These are phyloP conservation scores for Lactifluus piperatus DNA, from an alignment of 768 basidiomycete species.

Conservation along the genomic window DNA sequence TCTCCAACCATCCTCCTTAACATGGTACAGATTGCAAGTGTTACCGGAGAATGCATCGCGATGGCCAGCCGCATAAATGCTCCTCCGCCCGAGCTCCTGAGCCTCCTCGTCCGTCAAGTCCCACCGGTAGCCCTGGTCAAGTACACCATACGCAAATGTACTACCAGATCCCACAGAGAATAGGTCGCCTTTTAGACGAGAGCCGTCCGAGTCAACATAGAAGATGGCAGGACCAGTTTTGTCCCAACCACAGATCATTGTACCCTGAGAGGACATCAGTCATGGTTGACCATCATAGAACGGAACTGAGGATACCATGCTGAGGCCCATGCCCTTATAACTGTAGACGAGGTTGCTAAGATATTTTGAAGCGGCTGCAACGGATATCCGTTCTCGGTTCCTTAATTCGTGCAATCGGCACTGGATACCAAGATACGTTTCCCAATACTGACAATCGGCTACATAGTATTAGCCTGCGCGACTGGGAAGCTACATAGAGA, in stretches of 20 bases:
- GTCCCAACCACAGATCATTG: constrained; percentile 99
- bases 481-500: background rate
- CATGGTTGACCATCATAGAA: background rate
- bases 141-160: constrained; percentile 97
- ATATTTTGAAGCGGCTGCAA: constrained; percentile 98
- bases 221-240: constrained; percentile 95
- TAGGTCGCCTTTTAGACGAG: constrained; percentile 90
- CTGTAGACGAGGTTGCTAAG: constrained; percentile 94
- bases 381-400: constrained; percentile 94
- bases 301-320: constrained; percentile 62
- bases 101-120: constrained; percentile 90
- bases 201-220: constrained; percentile 97
- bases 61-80: constrained; percentile 95
- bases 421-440: constrained; percentile 97
- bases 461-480: background rate
- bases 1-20: constrained; percentile 91
- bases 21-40: constrained; percentile 91
- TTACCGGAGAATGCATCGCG: constrained; percentile 96
- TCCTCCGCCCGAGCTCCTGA: constrained; percentile 85
- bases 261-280: constrained; percentile 50
- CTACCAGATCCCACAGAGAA: constrained; percentile 98
- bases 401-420: constrained; percentile 95
- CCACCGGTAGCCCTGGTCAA: constrained; percentile 93
- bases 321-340: constrained; percentile 98
- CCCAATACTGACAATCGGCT: constrained; percentile 97